Conservation (phyloP, 495 filamentous ascomycete genomes). For the Neurospora sp. region DNA sequence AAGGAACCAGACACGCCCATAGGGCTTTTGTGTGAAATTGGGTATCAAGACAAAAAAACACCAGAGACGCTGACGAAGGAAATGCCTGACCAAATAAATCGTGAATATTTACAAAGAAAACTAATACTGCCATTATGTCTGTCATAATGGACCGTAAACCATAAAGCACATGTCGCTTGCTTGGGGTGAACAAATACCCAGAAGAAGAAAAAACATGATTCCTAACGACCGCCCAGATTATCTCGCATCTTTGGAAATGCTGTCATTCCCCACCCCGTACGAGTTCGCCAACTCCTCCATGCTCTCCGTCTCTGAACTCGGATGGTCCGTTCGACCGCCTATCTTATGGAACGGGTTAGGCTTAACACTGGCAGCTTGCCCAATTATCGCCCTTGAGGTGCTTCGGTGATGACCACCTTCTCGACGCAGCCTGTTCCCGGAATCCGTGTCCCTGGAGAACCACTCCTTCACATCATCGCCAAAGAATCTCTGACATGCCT, state of each 20-base stretch:
- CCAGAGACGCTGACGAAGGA: not conserved
- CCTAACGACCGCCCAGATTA: not conserved
- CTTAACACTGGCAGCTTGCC: not conserved
- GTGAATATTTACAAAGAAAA: not conserved
- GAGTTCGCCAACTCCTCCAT: not conserved
- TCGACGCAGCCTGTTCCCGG: not conserved
- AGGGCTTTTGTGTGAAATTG: not conserved
- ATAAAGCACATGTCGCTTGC: not conserved
- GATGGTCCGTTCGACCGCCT: not conserved
- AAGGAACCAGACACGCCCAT: not conserved
- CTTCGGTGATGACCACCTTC: not conserved
- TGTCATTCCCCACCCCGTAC: not conserved
- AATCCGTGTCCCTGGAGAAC: not conserved
- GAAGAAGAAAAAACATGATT: not conserved
- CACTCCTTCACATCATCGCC: not conserved
- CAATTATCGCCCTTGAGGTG: not conserved
- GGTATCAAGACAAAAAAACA: not conserved
- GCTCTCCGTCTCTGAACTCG: not conserved
- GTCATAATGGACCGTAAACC: not conserved
- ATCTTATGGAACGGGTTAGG: not conserved
- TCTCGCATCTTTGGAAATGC: not conserved
- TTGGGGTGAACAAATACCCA: not conserved
- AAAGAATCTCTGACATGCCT: constrained; percentile 26
- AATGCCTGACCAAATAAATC: not conserved
- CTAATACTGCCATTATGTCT: not conserved